Base-by-base conservation (phyloP, 1,284 basidiomycete species). In the Neonothopanus nambi region DNA sequence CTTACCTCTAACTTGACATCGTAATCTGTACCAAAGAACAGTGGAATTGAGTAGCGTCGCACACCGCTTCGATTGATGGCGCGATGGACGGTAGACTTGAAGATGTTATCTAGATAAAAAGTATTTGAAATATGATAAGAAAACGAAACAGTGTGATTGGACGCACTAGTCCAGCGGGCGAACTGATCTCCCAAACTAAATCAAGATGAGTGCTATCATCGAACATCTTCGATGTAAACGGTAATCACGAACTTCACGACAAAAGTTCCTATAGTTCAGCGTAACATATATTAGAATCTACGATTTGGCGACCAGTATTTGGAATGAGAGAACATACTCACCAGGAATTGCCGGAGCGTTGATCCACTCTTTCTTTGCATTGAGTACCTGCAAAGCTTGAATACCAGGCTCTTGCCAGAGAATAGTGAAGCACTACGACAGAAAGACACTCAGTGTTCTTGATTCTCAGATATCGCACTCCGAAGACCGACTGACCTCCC, bases 61-160 rank as follows among this genome's bases (percentile, higher is more conserved):
- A 76, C 66, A 2, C 82, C 80, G 23, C 80, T 80, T 2, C 79
- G 68, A 59, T 91, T 90, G 58, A 89, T 79, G 3, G 83, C 90
- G 20, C 89, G 81, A 66, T 92, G 90, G 3, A 84, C 73, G 2
- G 87, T 91, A 2, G 86, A 89, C 57, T 88, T 88, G 74, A 91
- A 91, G 35, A 88, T 74, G 60, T 86, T 89, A 65, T 91, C 87
- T 90, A 20, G 47, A 38, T 48, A 33, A 40, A 11, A 33, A 33
- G 3, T 18, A 37, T 56, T 18, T 48, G 23, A 46, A 43, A 36
- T 11, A 52, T 24, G 11, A 13, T 28, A 41, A 36, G 23, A 40
- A 8, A 7, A 26, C 12, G 33, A 3, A 11, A 4, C 5, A 38
- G 6, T 7, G 13, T 7, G 37, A 48, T 24, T 15, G 47, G 33